Evolutionary conservation across 164 flowering plant species (phyloP).

Genomic region (Houttuynia cordata): DNA sequence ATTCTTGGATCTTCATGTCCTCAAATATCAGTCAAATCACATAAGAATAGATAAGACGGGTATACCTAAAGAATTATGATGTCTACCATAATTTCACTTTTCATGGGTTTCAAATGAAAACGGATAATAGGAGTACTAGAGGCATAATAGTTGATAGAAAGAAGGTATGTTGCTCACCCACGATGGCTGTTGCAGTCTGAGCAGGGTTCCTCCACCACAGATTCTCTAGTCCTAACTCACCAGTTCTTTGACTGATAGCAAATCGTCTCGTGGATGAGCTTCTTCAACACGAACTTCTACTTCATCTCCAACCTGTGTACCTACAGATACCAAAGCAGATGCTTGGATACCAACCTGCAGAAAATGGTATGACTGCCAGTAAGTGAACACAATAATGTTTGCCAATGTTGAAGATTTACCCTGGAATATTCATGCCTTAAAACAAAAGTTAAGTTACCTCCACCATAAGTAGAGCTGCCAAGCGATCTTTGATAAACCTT

Average conservation of each 20-base stretch:
- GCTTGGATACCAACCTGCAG: slow-evolving; percentile 81
- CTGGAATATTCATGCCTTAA: too few relatives aligned
- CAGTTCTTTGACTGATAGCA: slow-evolving; percentile 53
- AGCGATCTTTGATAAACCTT: slow-evolving; percentile 74
- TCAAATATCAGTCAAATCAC: too few relatives aligned
- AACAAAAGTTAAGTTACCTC: slow-evolving; percentile 35
- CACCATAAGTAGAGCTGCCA: slow-evolving; percentile 54
- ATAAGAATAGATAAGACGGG: too few relatives aligned
- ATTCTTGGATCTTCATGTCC: too few relatives aligned
- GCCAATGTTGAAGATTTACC: background rate
- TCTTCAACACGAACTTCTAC: slow-evolving; percentile 65
- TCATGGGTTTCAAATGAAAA: background rate
- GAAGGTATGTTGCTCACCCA: background rate
- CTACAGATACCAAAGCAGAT: slow-evolving; percentile 68
- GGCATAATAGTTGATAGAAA: background rate
- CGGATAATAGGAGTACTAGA: background rate
- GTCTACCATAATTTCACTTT: too few relatives aligned
- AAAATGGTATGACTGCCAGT: background rate
- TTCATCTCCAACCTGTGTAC: slow-evolving; percentile 77
- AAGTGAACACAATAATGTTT: background rate
- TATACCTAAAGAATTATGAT: too few relatives aligned
- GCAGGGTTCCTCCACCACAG: background rate
- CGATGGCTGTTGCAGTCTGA: background rate
- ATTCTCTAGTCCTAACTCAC: background rate
- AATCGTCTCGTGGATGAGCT: slow-evolving; percentile 85